These are phyloP conservation scores for Psilocybe mexicana DNA, from an alignment of 1,284 basidiomycete genomes.

Conservation along the genomic window DNA sequence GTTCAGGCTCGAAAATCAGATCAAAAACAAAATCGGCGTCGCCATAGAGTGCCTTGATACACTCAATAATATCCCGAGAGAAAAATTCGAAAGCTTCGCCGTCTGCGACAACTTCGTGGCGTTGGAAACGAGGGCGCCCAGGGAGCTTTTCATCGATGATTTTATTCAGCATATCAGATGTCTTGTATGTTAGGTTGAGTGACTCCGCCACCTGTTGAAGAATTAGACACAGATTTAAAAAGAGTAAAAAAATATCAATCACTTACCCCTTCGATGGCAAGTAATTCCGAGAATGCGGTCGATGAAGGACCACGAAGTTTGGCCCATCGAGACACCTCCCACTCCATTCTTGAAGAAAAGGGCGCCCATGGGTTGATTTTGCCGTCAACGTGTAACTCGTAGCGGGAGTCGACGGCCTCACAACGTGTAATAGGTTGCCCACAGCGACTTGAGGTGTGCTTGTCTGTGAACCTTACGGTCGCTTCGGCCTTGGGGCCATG, in stretches of 20 bases:
- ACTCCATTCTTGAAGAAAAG: conserved; percentile 25
- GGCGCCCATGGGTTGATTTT: conserved; percentile 14
- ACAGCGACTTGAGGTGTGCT: too few species aligned
- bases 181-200: conserved; percentile 10
- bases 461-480: too few species aligned
- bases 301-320: conserved; percentile 31
- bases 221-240: neutral
- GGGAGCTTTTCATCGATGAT: conserved; percentile 15
- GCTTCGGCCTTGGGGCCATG: too few species aligned
- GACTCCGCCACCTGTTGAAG: neutral
- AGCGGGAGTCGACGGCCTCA: too few species aligned
- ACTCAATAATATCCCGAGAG: conserved; percentile 21
- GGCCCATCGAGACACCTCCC: conserved; percentile 36
- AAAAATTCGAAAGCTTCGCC: conserved; percentile 10
- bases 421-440: too few species aligned
- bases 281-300: conserved; percentile 31
- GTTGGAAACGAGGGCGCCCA: conserved; percentile 7
- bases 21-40: conserved; percentile 26
- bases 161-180: conserved; percentile 13
- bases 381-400: neutral
- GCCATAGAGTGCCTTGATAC: conserved; percentile 28
- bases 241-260: neutral
- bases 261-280: conserved; percentile 22
- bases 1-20: conserved; percentile 31
- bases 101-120: conserved; percentile 8